These are phyloP conservation scores for Xylariomycetidae sp. DNA, from an alignment of 2,329 filamentous ascomycete species.

Conservation along the genomic window DNA sequence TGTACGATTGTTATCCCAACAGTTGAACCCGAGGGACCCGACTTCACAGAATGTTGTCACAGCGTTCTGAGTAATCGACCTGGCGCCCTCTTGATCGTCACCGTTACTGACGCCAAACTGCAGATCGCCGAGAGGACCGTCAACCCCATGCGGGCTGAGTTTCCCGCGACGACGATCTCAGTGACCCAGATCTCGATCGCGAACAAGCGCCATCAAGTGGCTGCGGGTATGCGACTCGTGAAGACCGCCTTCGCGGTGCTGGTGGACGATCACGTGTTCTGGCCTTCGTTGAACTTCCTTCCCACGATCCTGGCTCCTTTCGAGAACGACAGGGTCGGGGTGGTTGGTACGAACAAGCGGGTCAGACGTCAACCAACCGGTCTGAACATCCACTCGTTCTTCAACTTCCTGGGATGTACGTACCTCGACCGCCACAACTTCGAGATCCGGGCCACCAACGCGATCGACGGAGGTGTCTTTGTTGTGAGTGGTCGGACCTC, in stretches of 20 bases:
- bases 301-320: conserved; percentile 36
- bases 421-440: conserved; percentile 59
- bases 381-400: conserved; percentile 23
- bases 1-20: conserved; percentile 49
- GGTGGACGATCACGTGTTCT: conserved; percentile 49
- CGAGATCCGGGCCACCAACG: conserved; percentile 49
- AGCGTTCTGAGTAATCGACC: conserved; percentile 35
- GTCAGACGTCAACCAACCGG: conserved; percentile 28
- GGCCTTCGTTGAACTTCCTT: conserved; percentile 35
- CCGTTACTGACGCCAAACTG: conserved; percentile 30
- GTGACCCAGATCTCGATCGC: conserved; percentile 28
- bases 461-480: conserved; percentile 53
- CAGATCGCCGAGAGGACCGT: conserved; percentile 11
- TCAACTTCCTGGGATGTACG: conserved; percentile 51
- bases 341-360: conserved; percentile 51
- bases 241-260: conserved; percentile 37
- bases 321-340: conserved; percentile 39
- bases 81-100: conserved; percentile 36
- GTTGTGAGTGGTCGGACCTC: conserved; percentile 52
- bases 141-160: conserved; percentile 4
- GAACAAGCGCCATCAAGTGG: conserved; percentile 45
- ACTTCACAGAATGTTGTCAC: conserved; percentile 36
- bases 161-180: conserved; percentile 17
- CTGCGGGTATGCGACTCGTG: conserved; percentile 30
- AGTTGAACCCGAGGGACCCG: conserved; percentile 33